Conservation (phyloP, 306 rosid species). For the Purshia tridentata region DNA sequence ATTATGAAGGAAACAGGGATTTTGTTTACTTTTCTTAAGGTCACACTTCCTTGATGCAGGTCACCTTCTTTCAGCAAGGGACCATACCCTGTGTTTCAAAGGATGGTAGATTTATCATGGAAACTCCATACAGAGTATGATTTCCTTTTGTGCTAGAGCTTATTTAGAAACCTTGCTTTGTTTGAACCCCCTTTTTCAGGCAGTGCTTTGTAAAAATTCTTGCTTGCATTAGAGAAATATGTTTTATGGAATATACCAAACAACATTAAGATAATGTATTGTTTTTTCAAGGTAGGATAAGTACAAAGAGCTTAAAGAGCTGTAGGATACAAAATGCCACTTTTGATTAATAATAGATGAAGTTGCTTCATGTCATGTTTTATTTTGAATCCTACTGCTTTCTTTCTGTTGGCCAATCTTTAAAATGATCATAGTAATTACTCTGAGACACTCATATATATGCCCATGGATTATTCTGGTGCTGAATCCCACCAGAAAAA, state of each 20-base stretch:
- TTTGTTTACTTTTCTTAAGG: constrained; percentile 33
- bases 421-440: not conserved
- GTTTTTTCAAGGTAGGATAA: not conserved
- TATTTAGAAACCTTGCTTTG: not conserved
- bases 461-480: not conserved
- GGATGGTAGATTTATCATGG: constrained; percentile 95
- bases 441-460: not conserved
- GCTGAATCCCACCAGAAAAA: not conserved
- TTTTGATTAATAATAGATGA: not conserved
- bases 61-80: constrained; percentile 96
- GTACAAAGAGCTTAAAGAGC: not conserved
- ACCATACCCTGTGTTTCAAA: constrained; percentile 94
- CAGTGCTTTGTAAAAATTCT: not conserved
- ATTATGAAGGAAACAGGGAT: not conserved
- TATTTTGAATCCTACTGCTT: not conserved
- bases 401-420: not conserved
- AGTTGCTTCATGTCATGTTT: not conserved
- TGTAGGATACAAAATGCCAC: not conserved
- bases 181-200: not conserved
- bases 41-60: constrained; percentile 47
- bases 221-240: not conserved
- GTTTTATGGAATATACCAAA: not conserved
- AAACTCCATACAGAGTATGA: constrained; percentile 73
- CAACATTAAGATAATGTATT: not conserved
- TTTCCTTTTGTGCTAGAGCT: constrained; percentile 25